Evolutionary conservation across 306 rosid species (phyloP), one percentile per base, ranked within the genome.

Genomic region (Lathyrus oleraceus): DNA sequence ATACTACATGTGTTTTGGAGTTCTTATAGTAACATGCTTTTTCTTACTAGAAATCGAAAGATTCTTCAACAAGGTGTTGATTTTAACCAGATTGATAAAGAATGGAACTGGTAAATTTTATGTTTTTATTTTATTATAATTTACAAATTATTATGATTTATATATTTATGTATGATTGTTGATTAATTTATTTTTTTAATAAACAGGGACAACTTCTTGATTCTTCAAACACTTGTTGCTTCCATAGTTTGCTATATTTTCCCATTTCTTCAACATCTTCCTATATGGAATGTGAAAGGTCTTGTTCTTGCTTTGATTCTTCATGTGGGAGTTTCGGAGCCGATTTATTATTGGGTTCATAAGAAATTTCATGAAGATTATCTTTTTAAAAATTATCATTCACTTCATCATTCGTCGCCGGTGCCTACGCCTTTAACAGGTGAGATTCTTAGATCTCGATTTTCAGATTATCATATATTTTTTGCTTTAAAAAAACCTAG

Each of bases 161-260:
- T 4, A 1, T 52, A 20, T 10, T 10, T 21, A 21, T 53, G 15
- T 53, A 23, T 23, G 32, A 53, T 10, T 21, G 5, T 25, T 25
- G 58, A 51, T 51, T 19, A 51, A 1, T 23, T 25, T 25, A 0
- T 25, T 25, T 25, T 39, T 21, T 65, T 4, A 21, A 21, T 2
- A 21, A 45, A 8, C 84, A 94, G 97, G 97, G 97, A 94, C 70
- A 91, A 94, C 83, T 91, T 88, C 81, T 72, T 94, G 28, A 78
- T 94, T 75, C 97, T 94, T 75, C 96, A 94, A 16, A 73, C 85
- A 61, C 39, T 88, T 17, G 73, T 89, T 48, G 87, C 81, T 12
- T 73, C 81, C 71, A 10, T 82, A 75, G 85, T 63, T 17, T 78
- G 81, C 17, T 86, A 74, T 27, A 21, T 74, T 8, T 78, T 89